Evolutionary conservation across 2,329 filamentous ascomycete genomes (phyloP), one percentile per base, ranked within the genome.

Genomic region (Monilinia vaccinii-corymbosi): DNA sequence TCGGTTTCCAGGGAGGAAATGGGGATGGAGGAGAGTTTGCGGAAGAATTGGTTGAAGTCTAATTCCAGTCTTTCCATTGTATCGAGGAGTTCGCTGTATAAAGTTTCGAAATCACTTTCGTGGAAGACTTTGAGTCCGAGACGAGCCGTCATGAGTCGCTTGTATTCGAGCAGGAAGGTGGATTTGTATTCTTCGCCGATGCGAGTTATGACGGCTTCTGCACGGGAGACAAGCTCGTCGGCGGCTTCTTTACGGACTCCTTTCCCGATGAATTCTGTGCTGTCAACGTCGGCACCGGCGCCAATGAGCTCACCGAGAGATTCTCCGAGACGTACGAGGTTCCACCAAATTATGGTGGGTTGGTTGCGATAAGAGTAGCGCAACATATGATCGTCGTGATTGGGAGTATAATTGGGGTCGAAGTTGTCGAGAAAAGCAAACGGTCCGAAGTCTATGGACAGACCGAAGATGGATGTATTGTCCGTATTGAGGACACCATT

Each of bases 361-460:
- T 99, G 94, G 72, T 96, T 96, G 66, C 87, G 86, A 77, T 97
- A 99, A 66, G 85, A 86, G 73, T 99, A 99, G 50, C 94, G 84
- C 34, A 96, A 78, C 76, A 88, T 81, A 70, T 88, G 81, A 70
- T 99, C 94, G 73, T 99, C 94, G 72, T 99, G 94, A 71, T 99
- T 99, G 1, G 94, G 94, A 0, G 94, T 99, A 73, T 97, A 99
- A 18, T 81, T 78, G 0, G 93, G 93, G 69, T 99, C 93, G 70
- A 97, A 99, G 70, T 92, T 91, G 73, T 99, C 94, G 78, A 99
- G 87, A 73, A 99, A 99, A 6, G 94, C 94, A 69, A 99, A 99
- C 0, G 94, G 94, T 0, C 94, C 94, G 71, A 92, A 99, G 74
- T 99, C 94, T 64, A 99, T 87, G 7, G 88, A 93, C 0, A 99